These are phyloP conservation scores for Dendrobium huoshanense DNA, from an alignment of 106 monocot genomes.

Conservation along the genomic window DNA sequence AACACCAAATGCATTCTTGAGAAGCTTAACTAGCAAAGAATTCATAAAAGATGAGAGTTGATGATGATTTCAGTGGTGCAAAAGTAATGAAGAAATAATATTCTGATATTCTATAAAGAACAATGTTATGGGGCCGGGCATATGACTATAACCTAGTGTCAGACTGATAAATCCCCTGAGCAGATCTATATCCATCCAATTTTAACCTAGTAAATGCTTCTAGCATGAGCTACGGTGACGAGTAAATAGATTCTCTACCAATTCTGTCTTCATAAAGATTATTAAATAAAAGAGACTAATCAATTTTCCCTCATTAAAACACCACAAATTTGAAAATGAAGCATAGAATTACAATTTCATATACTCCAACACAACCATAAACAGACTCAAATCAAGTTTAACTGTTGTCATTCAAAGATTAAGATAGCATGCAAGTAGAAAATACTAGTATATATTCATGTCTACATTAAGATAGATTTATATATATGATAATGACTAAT, in stretches of 20 bases:
- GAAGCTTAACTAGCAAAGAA: not conserved
- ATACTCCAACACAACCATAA: not conserved
- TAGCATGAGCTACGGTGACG: no score
- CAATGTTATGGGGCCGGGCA: not conserved
- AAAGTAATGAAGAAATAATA: not conserved
- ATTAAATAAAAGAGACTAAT: no score
- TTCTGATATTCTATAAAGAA: not conserved
- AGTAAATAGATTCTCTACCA: no score
- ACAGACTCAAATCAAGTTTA: not conserved
- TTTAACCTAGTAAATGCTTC: no score
- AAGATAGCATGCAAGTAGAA: no score
- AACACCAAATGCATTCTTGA: not conserved
- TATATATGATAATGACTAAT: no score
- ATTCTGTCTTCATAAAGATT: no score
- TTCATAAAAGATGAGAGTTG: not conserved
- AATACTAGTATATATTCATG: no score
- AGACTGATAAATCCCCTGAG: not conserved
- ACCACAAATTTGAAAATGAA: not conserved
- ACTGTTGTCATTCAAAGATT: not conserved
- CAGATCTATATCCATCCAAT: not conserved
- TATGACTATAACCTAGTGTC: not conserved
- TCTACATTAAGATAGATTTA: no score
- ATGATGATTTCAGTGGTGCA: not conserved
- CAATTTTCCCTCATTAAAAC: not conserved
- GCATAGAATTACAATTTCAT: not conserved